These are phyloP conservation scores for Yarrowia yakushimensis DNA, from an alignment of 805 yeast genomes.

Conservation along the genomic window DNA sequence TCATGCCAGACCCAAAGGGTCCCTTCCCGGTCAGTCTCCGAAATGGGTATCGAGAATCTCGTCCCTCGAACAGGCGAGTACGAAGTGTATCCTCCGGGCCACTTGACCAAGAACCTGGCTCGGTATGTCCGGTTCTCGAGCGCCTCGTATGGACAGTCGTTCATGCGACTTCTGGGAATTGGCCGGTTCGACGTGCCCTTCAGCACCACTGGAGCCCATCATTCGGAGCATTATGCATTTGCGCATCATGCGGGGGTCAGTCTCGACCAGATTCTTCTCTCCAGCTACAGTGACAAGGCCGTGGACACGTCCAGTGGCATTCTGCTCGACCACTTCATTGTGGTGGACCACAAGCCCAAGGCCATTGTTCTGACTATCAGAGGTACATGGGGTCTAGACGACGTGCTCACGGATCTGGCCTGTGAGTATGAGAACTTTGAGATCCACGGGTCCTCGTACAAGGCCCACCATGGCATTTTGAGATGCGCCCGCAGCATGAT, in stretches of 20 bases:
- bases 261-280: conserved; percentile 35
- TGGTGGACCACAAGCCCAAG: conserved; percentile 36
- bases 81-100: conserved; percentile 34
- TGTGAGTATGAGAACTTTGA: conserved; percentile 36
- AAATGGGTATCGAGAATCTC: neutral
- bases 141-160: conserved; percentile 39
- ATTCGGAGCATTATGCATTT: conserved; percentile 37
- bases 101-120: conserved; percentile 34
- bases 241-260: conserved; percentile 36
- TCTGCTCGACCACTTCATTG: conserved; percentile 37
- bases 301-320: conserved; percentile 34
- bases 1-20: neutral
- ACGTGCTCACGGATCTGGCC: conserved; percentile 37
- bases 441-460: conserved; percentile 34
- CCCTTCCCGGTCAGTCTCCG: neutral
- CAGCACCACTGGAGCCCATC: conserved; percentile 32
- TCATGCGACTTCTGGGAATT: conserved; percentile 36
- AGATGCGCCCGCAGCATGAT: conserved; percentile 33
- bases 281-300: conserved; percentile 34
- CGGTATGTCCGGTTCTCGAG: conserved; percentile 37
- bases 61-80: conserved; percentile 13
- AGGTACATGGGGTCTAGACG: conserved; percentile 38
- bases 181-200: conserved; percentile 31
- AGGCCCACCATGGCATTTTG: conserved; percentile 38
- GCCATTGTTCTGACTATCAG: conserved; percentile 38